phyloP scores from a whole-genome alignment of 2,329 filamentous ascomycete species.

The Cladophialophora chaetospira region DNA sequence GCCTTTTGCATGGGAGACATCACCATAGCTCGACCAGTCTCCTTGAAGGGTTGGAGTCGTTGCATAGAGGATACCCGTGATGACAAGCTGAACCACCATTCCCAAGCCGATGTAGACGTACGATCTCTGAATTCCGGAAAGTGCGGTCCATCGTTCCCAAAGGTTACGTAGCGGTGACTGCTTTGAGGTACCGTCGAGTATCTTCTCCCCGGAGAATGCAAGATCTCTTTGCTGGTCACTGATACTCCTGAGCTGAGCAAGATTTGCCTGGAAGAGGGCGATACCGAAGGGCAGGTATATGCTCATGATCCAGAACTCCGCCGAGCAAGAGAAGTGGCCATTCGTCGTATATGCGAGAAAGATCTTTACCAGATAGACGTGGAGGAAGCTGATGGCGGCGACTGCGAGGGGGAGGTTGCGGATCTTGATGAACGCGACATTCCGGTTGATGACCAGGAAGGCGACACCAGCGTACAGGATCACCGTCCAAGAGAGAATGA shows the following conservation, averaged over 20 bases:
- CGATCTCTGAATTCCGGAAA: neutral
- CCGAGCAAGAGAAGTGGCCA: conserved; percentile 46
- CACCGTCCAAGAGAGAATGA: conserved; percentile 19
- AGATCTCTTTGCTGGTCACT: conserved; percentile 6
- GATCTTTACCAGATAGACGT: conserved; percentile 34
- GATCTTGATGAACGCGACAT: conserved; percentile 34
- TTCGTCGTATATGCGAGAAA: conserved; percentile 35
- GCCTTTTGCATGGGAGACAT: conserved; percentile 9
- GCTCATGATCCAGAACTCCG: conserved; percentile 66
- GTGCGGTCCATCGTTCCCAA: neutral
- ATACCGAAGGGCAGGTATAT: conserved; percentile 63
- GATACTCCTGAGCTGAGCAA: conserved; percentile 54
- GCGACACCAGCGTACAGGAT: conserved; percentile 7
- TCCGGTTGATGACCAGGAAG: conserved; percentile 17
- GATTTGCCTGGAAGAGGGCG: conserved; percentile 63
- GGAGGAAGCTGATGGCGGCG: conserved; percentile 33
- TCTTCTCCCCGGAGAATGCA: neutral
- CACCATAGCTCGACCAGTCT: conserved; percentile 11
- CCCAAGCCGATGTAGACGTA: conserved; percentile 7
- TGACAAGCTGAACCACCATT: conserved; percentile 11
- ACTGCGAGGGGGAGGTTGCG: conserved; percentile 34
- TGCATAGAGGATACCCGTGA: conserved; percentile 7
- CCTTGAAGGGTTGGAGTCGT: conserved; percentile 8
- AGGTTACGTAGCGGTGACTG: neutral
- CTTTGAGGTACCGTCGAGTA: neutral